phyloP scores from a whole-genome alignment of 2,329 filamentous ascomycete species.

The Lomentospora prolificans region DNA sequence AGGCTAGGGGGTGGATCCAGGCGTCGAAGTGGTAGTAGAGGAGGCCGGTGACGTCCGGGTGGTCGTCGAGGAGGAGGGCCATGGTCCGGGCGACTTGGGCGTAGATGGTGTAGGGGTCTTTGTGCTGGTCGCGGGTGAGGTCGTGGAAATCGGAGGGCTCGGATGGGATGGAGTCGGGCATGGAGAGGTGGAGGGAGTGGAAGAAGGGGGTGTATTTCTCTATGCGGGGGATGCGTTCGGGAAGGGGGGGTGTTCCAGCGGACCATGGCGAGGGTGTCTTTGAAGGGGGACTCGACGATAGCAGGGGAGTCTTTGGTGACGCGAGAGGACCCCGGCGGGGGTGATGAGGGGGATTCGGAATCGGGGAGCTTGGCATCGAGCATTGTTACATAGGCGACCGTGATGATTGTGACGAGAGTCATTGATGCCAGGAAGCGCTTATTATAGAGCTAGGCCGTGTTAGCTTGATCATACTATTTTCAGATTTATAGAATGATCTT shows the following conservation, averaged over 20 bases:
- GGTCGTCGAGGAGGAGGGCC: slow-evolving; percentile 19
- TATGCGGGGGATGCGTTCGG: slow-evolving; percentile 13
- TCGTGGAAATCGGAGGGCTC: slow-evolving; percentile 9
- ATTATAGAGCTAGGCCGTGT: background rate
- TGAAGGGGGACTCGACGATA: slow-evolving; percentile 19
- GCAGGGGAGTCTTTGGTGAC: slow-evolving; percentile 4
- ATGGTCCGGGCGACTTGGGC: slow-evolving; percentile 19
- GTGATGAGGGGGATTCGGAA: background rate
- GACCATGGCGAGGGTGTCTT: slow-evolving; percentile 11
- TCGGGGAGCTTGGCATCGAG: background rate
- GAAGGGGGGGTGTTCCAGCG: slow-evolving; percentile 10
- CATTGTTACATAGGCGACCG: background rate
- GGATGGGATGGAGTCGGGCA: slow-evolving; percentile 10
- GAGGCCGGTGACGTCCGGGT: slow-evolving; percentile 19
- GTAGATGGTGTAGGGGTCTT: slow-evolving; percentile 15
- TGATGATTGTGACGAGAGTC: background rate
- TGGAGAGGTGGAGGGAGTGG: slow-evolving; percentile 15
- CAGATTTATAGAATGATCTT: slow-evolving; percentile 13
- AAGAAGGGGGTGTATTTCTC: slow-evolving; percentile 22
- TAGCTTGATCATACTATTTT: background rate
- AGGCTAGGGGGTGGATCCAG: slow-evolving; percentile 22
- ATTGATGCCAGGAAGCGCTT: background rate
- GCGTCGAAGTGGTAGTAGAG: slow-evolving; percentile 24
- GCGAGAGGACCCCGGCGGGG: background rate
- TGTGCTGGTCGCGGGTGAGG: slow-evolving; percentile 19